These are phyloP conservation scores for Psilocybe cubensis DNA, from an alignment of 768 basidiomycete genomes.

Conservation along the genomic window DNA sequence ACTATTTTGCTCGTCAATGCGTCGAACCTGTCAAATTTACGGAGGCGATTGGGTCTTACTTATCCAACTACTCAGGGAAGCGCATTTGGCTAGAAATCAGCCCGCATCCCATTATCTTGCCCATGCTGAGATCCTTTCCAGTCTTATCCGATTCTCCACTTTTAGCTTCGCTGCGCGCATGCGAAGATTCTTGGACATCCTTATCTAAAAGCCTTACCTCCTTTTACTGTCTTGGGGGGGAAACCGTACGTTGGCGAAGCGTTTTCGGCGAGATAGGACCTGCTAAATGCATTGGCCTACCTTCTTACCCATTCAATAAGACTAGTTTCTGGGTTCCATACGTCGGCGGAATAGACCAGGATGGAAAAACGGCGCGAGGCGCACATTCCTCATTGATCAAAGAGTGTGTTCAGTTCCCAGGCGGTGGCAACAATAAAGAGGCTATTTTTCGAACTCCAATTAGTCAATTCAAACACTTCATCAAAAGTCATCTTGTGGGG, in stretches of 20 bases:
- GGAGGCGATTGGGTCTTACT: constrained; percentile 48
- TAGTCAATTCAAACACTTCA: constrained; percentile 40
- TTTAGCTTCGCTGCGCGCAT: constrained; percentile 54
- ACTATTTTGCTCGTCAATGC: constrained; percentile 65
- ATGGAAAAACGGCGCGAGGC: not conserved
- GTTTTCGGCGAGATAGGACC: constrained; percentile 50
- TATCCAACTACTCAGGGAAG: constrained; percentile 29
- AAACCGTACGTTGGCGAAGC: constrained; percentile 55
- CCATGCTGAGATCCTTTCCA: constrained; percentile 54
- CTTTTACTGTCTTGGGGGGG: constrained; percentile 45
- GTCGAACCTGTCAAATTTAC: constrained; percentile 59
- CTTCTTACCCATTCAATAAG: constrained; percentile 64
- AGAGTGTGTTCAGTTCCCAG: constrained; percentile 46
- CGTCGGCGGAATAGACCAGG: constrained; percentile 27
- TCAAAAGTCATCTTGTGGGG: constrained; percentile 62
- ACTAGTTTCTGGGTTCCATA: constrained; percentile 61
- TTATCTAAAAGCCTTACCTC: constrained; percentile 49
- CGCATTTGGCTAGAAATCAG: constrained; percentile 69
- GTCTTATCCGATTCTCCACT: constrained; percentile 36
- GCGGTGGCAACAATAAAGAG: constrained; percentile 32
- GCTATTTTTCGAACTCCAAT: constrained; percentile 62
- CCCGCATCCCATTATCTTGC: constrained; percentile 59
- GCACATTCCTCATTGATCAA: constrained; percentile 13
- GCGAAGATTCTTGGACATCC: constrained; percentile 45
- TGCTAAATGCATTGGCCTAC: constrained; percentile 52